These are phyloP conservation scores for Garcileccinum viscosum DNA, from an alignment of 1,284 basidiomycete species.

Conservation along the genomic window DNA sequence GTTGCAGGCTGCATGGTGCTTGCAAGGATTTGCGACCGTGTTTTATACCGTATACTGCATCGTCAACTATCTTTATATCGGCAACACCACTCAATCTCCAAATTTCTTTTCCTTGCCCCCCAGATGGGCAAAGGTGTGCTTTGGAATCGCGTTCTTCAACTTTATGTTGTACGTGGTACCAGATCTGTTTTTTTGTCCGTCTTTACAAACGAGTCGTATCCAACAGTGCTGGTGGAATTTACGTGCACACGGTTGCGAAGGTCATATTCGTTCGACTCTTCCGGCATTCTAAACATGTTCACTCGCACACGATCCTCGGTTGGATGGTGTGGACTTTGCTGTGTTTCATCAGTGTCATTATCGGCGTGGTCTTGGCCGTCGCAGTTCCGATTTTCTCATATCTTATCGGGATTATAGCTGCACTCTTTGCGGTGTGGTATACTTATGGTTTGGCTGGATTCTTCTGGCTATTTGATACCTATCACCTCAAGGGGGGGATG, in stretches of 20 bases:
- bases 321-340: conserved; percentile 63
- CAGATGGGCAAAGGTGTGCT: conserved; percentile 56
- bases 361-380: conserved; percentile 62
- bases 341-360: conserved; percentile 48
- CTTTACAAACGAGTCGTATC: not conserved
- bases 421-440: conserved; percentile 65
- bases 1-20: conserved; percentile 53
- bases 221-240: conserved; percentile 52
- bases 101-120: conserved; percentile 56
- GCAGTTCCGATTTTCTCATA: conserved; percentile 62
- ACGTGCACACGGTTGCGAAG: conserved; percentile 62
- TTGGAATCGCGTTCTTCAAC: conserved; percentile 53
- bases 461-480: conserved; percentile 61
- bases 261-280: conserved; percentile 67
- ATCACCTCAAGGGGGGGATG: conserved; percentile 47
- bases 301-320: conserved; percentile 58
- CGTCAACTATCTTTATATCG: conserved; percentile 64
- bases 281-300: conserved; percentile 62
- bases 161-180: conserved; percentile 52
- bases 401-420: conserved; percentile 58
- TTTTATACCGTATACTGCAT: conserved; percentile 58
- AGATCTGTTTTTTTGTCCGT: conserved; percentile 1
- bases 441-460: conserved; percentile 63
- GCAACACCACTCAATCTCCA: conserved; percentile 61
- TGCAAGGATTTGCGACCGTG: conserved; percentile 57